These are phyloP conservation scores for Candida sithepensis DNA, from an alignment of 805 yeast species.

Conservation along the genomic window DNA sequence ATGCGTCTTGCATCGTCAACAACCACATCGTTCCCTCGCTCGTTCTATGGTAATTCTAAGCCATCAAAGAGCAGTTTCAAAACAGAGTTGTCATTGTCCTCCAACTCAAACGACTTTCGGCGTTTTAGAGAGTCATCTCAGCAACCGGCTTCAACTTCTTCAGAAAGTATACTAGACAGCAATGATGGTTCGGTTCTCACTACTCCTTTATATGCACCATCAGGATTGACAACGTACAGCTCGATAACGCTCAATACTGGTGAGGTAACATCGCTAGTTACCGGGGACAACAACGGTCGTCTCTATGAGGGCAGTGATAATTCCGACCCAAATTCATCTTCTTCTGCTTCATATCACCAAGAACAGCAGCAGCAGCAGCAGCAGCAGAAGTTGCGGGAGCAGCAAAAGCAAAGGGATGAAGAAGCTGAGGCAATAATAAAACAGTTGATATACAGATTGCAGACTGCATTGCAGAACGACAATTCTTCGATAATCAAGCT, in stretches of 20 bases:
- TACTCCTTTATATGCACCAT: conserved; percentile 1
- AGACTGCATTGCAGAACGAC: background rate
- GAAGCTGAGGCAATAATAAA: background rate
- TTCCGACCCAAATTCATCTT: background rate
- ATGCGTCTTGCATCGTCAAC: background rate
- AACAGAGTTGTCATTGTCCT: background rate
- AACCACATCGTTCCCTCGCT: background rate
- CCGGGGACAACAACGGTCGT: conserved; percentile 10
- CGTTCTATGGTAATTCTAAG: background rate
- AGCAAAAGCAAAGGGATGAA: background rate
- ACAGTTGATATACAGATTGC: background rate
- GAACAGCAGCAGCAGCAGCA: background rate
- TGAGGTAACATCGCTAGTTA: conserved; percentile 2
- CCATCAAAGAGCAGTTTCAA: background rate
- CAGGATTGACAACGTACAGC: conserved; percentile 1
- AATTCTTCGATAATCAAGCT: background rate
- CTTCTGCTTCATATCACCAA: background rate
- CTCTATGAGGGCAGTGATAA: background rate
- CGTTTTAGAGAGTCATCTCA: background rate
- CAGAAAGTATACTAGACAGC: background rate
- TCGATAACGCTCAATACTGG: conserved; percentile 9
- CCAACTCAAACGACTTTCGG: background rate
- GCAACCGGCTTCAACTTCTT: background rate
- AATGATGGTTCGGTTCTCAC: background rate
- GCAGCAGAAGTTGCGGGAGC: background rate